Evolutionary conservation across 1,284 basidiomycete genomes (phyloP), one percentile per base, ranked within the genome.

Genomic region (Cerrena zonata): DNA sequence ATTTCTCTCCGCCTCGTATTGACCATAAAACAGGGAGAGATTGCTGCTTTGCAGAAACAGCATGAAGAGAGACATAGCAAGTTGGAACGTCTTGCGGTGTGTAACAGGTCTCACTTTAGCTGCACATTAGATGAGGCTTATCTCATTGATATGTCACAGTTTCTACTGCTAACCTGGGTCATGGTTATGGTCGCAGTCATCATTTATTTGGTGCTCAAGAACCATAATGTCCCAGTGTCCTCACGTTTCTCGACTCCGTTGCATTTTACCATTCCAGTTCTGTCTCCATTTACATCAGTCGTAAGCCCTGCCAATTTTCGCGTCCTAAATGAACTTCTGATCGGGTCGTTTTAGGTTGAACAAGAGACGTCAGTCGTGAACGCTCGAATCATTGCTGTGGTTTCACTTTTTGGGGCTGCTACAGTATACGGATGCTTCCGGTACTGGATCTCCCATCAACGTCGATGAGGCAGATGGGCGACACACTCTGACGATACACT

Each of bases 1-100:
- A 22, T 26, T 18, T 41, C 7, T 18, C 15, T n/a, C 10, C 10
- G n/a, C n/a, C n/a, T n/a, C n/a, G n/a, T n/a, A n/a, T n/a, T n/a
- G n/a, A n/a, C n/a, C n/a, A n/a, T n/a, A n/a, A n/a, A n/a, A n/a
- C 30, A 82, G 80, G 66, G 65, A 19, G 79, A 79, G 45, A 56
- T 77, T 1, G 61, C 62, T 3, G 55, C 54, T 3, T 50, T 79
- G 43, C 59, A 68, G 21, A 63, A 64, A 23, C 65, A 69, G 21
- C 69, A 77, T 52, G 74, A 77, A 46, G 67, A 69, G 44, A 74
- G 72, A 45, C 70, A 80, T 25, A 62, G 60, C 18, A 69, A 68
- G 54, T 59, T 82, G 50, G 82, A 84, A 57, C 18, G 48, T 3
- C 26, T 50, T 4, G 48, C 48, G 18, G 48, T 50, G 10, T 15